Evolutionary conservation across 108 stramenopile species (phyloP), one percentile per base, ranked within the genome.

Genomic region (Bacterosira constricta): DNA sequence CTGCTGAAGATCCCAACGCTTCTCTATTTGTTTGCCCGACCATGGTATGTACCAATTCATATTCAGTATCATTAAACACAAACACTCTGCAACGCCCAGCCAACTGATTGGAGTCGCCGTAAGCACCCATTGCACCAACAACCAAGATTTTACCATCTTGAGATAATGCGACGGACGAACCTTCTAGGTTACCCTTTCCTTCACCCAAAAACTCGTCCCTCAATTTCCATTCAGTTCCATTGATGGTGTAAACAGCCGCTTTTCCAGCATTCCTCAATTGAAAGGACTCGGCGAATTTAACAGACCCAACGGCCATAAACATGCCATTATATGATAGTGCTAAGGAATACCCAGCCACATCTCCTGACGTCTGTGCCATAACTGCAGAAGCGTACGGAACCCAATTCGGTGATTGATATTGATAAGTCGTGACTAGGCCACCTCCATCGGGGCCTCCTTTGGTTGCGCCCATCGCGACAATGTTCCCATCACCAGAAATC

Each of bases 131-230:
- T 17, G 44, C 54, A 2, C 73, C 73, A 23, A 54, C 61, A n/a
- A 74, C 55, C 46, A 74, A 50, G 13, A 47, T 37, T 26, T 42
- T 35, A 20, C 73, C 73, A 39, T 74, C 56, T 37, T 53, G 44
- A 12, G 73, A 74, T 4, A 74, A 35, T 18, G 56, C 64, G 37
- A 75, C 58, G 35, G 73, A 66, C 41, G 55, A 54, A 8, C 73
- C 73, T 35, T 41, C 46, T 30, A 27, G 32, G 1, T 37, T 64
- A 25, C 54, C 56, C 15, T 32, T 56, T 0, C 29, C 17, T 12
- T 50, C 41, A 23, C 73, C 73, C 56, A 49, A 65, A 18, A 73
- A 15, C 27, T 63, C 63, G 9, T 18, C 55, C 23, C 18, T 38
- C 9, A 57, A 20, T 18, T 12, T 42, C 73, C 73, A 73, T 11